phyloP scores from a whole-genome alignment of 116 monocot genomes.

The Zostera marina region DNA sequence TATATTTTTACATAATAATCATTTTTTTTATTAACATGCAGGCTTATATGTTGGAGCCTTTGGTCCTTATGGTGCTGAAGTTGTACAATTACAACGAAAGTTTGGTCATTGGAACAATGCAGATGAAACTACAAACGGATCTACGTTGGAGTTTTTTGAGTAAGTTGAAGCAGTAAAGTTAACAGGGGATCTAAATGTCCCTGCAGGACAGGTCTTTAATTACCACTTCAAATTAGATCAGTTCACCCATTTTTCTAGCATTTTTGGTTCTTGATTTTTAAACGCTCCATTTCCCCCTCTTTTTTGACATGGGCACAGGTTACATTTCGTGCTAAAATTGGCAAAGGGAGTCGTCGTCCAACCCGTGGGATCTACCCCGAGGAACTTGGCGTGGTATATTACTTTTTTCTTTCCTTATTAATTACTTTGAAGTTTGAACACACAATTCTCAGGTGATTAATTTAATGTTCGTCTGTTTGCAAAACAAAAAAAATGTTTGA shows the following conservation, averaged over 20 bases:
- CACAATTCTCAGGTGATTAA: not conserved
- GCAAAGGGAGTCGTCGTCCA: constrained; percentile 44
- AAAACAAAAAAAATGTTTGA: no score
- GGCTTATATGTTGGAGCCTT: constrained; percentile 85
- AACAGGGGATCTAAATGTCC: constrained; percentile 87
- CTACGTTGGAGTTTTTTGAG: constrained; percentile 71
- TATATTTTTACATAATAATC: not conserved
- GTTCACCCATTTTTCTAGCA: not conserved
- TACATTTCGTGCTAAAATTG: constrained; percentile 92
- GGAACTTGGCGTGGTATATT: constrained; percentile 92
- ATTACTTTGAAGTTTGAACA: no score
- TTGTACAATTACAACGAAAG: constrained; percentile 66
- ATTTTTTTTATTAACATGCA: constrained; percentile 13
- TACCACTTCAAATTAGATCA: not conserved
- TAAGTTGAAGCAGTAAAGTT: constrained; percentile 91
- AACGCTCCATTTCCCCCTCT: constrained; percentile 3
- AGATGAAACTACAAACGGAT: constrained; percentile 16
- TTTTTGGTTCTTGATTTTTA: constrained; percentile 6
- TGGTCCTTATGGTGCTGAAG: constrained; percentile 79
- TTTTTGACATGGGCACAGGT: no score
- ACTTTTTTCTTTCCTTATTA: not conserved
- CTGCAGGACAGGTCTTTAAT: constrained; percentile 64
- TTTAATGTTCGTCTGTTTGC: not conserved
- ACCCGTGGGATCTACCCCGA: constrained; percentile 74
- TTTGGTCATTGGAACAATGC: constrained; percentile 63